Conservation (phyloP, 257 asterid genomes). For the Solanum ossicruentum region DNA sequence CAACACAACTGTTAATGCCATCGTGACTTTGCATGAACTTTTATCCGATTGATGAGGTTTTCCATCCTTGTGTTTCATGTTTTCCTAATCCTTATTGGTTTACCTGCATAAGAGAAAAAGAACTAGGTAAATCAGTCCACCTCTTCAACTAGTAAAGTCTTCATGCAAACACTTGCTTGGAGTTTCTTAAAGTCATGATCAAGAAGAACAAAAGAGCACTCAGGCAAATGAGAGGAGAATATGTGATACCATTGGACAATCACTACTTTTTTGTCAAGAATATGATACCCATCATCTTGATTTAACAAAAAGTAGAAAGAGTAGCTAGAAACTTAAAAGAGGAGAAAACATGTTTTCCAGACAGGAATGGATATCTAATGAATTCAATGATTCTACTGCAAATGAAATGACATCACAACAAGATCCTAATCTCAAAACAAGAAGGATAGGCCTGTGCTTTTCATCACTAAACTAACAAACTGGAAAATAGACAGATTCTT, state of each 20-base stretch:
- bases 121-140: background rate
- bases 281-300: background rate
- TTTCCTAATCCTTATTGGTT: conserved; percentile 12
- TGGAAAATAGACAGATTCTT: background rate
- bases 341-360: background rate
- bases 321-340: background rate
- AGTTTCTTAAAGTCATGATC: background rate
- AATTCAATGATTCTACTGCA: background rate
- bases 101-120: background rate
- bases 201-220: background rate
- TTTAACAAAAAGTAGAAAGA: background rate
- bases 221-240: background rate
- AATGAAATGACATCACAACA: background rate
- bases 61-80: conserved; percentile 42
- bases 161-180: background rate
- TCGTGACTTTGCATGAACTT: conserved; percentile 20
- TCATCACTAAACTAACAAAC: background rate
- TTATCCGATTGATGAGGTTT: conserved; percentile 26
- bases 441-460: background rate
- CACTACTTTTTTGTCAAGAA: background rate
- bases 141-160: background rate
- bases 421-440: background rate
- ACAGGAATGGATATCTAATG: background rate
- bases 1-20: conserved; percentile 28
- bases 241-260: background rate